Evolutionary conservation across 2,329 filamentous ascomycete genomes (phyloP), one percentile per base, ranked within the genome.

Genomic region (Colletotrichum gloeosporioides): DNA sequence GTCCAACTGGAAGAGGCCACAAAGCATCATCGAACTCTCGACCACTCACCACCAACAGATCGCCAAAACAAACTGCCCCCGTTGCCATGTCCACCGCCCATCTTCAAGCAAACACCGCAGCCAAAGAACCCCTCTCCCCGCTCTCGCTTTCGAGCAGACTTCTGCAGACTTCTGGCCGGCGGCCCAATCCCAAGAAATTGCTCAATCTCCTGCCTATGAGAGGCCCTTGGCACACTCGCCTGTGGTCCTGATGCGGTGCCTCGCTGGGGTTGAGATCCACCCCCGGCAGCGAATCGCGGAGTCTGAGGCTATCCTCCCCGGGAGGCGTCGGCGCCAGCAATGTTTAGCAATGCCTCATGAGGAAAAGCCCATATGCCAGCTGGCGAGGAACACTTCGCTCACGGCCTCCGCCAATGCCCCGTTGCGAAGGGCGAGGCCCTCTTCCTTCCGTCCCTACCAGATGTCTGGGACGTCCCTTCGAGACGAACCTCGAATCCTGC

Each of bases 111-210:
- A 68, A 49, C 64, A 34, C 62, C 62, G 62, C 67, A 66, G n/a
- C 31, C 18, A 22, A 63, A 31, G 25, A 53, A 22, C 25, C 69
- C 32, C 65, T 68, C 49, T 44, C 34, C 27, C 55, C 62, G 34
- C 49, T 29, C 71, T 36, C 69, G 69, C 66, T 69, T 44, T 65
- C 29, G 36, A 62, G 15, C 53, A 69, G n/a, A 69, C 44, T 22
- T 53, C 44, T 53, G 44, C 44, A 53, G 44, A 53, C 44, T 53
- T 53, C 44, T 53, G 44, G 44, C 34, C 27, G 36, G 57, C 77
- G 25, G 75, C 76, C 82, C 82, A 83, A 83, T 84, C 75, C 80
- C 67, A 79, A 69, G 72, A 80, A 77, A 80, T 81, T 80, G 77
- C 71, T 68, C 81, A 80, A 81, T 81, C 80, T 82, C 73, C 39